phyloP scores from a whole-genome alignment of 2,329 filamentous ascomycete genomes.

The Fusarium hainanense region DNA sequence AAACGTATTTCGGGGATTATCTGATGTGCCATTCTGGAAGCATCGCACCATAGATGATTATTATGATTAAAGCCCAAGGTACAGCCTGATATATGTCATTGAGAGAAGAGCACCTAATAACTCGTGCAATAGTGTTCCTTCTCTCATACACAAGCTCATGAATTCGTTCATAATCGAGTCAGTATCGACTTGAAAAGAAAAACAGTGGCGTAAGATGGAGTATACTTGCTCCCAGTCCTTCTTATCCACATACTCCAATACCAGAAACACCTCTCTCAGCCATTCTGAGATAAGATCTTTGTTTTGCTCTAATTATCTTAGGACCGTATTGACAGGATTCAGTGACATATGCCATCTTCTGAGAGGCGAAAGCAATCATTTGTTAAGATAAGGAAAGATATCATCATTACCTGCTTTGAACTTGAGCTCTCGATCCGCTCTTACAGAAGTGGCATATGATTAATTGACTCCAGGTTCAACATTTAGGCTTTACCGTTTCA shows the following conservation, averaged over 20 bases:
- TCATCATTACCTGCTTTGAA: background rate
- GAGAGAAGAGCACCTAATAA: background rate
- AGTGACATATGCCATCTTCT: background rate
- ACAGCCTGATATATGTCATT: background rate
- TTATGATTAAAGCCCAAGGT: background rate
- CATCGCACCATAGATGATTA: background rate
- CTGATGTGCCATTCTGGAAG: background rate
- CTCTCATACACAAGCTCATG: background rate
- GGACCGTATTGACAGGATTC: background rate
- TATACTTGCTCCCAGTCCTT: background rate
- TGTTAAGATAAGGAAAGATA: background rate
- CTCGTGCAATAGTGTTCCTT: background rate
- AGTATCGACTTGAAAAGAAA: background rate
- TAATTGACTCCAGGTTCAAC: background rate
- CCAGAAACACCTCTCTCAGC: background rate
- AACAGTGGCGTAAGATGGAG: background rate
- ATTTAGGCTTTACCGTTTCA: background rate
- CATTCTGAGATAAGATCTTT: background rate
- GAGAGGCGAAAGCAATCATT: background rate
- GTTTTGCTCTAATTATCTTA: background rate
- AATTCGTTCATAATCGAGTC: background rate
- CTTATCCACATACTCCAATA: background rate
- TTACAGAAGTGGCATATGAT: background rate
- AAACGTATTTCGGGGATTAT: background rate
- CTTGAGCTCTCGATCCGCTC: background rate